Percentiles rank a stretch among this genome's conserved stretches.
phyloP scores from a whole-genome alignment of 768 basidiomycete genomes.

The Pseudohyphozyma bogoriensis region DNA sequence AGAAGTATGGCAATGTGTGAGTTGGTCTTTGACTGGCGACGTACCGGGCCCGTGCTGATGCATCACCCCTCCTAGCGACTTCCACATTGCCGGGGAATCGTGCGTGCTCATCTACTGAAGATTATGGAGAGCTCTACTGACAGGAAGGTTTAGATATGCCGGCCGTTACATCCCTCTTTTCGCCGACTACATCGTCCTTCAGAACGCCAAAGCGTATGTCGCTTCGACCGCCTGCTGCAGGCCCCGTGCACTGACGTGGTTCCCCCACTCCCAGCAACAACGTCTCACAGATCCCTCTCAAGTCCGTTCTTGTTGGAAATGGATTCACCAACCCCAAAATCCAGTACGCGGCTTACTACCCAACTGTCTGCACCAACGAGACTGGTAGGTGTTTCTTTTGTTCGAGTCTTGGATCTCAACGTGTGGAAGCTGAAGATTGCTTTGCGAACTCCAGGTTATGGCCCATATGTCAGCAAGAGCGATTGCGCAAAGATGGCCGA shows the following conservation, averaged over 20 bases:
- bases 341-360: constrained; percentile 30
- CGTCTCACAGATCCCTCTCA: constrained; percentile 31
- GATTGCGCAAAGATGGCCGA: constrained; percentile 21
- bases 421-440: neutral
- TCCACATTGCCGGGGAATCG: constrained; percentile 41
- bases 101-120: too few species aligned
- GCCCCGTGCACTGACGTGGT: neutral
- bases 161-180: constrained; percentile 78
- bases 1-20: constrained; percentile 33
- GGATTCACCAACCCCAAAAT: constrained; percentile 39
- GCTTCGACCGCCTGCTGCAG: constrained; percentile 14
- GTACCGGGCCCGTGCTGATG: constrained; percentile 7
- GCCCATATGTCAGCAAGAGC: constrained; percentile 17
- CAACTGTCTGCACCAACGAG: constrained; percentile 25
- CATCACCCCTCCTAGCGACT: constrained; percentile 44
- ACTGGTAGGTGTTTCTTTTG: neutral
- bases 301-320: constrained; percentile 75
- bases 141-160: too few species aligned
- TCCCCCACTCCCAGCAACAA: neutral
- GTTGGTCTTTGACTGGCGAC: neutral
- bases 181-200: constrained; percentile 56
- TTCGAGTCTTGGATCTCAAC: neutral
- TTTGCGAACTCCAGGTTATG: too few species aligned
- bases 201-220: constrained; percentile 53
- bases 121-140: too few species aligned